phyloP scores from a whole-genome alignment of 23 red algal species.

The Gracilariopsis chorda region DNA sequence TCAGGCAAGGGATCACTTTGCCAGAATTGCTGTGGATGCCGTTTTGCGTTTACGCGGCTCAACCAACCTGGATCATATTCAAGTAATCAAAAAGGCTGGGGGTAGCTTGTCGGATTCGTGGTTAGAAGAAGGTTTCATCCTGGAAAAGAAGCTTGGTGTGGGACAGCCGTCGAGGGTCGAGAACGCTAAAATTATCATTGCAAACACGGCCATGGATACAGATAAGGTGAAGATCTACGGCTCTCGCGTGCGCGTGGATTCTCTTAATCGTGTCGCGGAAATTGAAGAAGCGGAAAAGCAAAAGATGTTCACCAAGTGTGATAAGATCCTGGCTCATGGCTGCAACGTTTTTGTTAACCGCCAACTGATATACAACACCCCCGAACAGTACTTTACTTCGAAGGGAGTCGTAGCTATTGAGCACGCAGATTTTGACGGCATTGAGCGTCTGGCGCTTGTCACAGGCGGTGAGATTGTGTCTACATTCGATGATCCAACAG shows the following conservation, averaged over 20 bases:
- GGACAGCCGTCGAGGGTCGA: conserved; percentile 91
- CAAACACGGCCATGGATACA: conserved; percentile 99
- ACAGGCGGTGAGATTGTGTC: conserved; percentile 96
- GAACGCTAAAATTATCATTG: conserved; percentile 95
- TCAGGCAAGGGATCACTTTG: conserved; percentile 92
- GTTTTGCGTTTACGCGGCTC: conserved; percentile 91
- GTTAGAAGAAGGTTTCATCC: conserved; percentile 95
- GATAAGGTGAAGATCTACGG: conserved; percentile 99
- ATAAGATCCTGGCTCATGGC: conserved; percentile 79
- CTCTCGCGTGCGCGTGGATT: conserved; percentile 91
- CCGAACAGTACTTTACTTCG: conserved; percentile 96
- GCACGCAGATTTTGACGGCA: conserved; percentile 98
- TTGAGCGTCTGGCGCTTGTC: conserved; percentile 93
- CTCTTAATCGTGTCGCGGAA: conserved; percentile 81
- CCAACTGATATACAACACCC: conserved; percentile 99
- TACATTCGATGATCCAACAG: conserved; percentile 90
- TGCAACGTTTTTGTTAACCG: conserved; percentile 99
- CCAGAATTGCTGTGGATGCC: conserved; percentile 88
- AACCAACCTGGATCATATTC: conserved; percentile 97
- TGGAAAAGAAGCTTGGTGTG: conserved; percentile 97
- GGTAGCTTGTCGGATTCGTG: conserved; percentile 91
- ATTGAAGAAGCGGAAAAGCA: conserved; percentile 97
- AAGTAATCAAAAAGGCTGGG: conserved; percentile 97
- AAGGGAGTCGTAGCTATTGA: conserved; percentile 95
- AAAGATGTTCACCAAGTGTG: conserved; percentile 97